Conservation (phyloP, 257 asterid species). For the Osmanthus fragrans region DNA sequence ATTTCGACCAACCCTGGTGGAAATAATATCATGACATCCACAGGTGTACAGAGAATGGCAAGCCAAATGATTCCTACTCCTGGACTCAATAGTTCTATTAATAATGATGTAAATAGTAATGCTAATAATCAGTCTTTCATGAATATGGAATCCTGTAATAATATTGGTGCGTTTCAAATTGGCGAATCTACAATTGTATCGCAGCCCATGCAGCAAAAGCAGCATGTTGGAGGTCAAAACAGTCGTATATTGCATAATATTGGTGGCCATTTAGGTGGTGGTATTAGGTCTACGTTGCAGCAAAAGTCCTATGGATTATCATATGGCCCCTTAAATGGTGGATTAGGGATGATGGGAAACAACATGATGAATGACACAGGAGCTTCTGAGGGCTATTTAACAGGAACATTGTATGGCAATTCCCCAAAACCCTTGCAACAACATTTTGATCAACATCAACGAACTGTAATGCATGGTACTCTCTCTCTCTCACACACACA, state of each 20-base stretch:
- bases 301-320: conserved; percentile 70
- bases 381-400: conserved; percentile 55
- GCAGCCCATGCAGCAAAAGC: conserved; percentile 77
- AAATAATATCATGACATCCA: conserved; percentile 56
- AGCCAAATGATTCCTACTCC: conserved; percentile 99
- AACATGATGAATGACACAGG: conserved; percentile 55
- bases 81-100: conserved; percentile 61
- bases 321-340: conserved; percentile 64
- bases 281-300: conserved; percentile 72
- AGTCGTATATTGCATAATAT: conserved; percentile 74
- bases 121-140: conserved; percentile 46
- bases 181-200: conserved; percentile 60
- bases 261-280: conserved; percentile 85
- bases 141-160: conserved; percentile 59
- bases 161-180: conserved; percentile 51
- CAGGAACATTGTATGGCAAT: conserved; percentile 56
- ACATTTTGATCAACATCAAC: conserved; percentile 69
- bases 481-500: conserved; percentile 16
- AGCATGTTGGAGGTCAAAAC: conserved; percentile 72
- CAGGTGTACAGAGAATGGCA: conserved; percentile 70
- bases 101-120: conserved; percentile 43
- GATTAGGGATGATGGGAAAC: conserved; percentile 62
- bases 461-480: conserved; percentile 61
- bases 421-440: conserved; percentile 55
- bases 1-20: conserved; percentile 61